Base-by-base conservation (phyloP, 129 eudicot genomes). In the Flaveria bidentis region DNA sequence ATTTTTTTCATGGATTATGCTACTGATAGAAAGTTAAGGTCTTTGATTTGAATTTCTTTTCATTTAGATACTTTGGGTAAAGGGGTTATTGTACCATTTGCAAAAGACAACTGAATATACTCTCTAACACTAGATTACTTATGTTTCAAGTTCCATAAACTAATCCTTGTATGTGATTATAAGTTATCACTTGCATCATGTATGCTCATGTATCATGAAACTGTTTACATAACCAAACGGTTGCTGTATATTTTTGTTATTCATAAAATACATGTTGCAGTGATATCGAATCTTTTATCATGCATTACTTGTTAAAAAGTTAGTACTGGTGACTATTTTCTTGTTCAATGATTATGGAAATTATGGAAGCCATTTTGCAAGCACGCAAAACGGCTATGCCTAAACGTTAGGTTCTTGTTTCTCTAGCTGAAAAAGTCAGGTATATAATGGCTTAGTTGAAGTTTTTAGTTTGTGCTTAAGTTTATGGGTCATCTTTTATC, bases 321-420 rank as follows among this genome's bases (percentile, higher is more conserved):
- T 62, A 73, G 75, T 79, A 60, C 60, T 47, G 15, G 3, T 45
- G 61, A 69, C 69, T 64, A 8, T 70, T 63, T 28, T 61, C 9
- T 41, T 18, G 0, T 71, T 26, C 33, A 11, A 67, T 91, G 98
- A 91, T 94, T 45, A 82, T 87, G 30, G 97, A 91, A 72, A n/a
- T n/a, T n/a, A 94, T 91, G 98, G 98, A 94, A 69, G 75, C 97
- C 55, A 86, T 94, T 45, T 63, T 94, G 80, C 93, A 87, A 87
- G 93, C 88, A 69, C 87, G 91, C 74, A 67, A 79, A 60, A 73
- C 28, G 6, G 78, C 83, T 9, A 81, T 94, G 80, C 98, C 98
- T 0, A 78, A 85, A 15, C 92, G 92, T 51, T 96, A 94, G 50
- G 81, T 87, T 79, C 93, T 94, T 62, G 89, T 84, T 42, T 73